Conservation (phyloP, 495 filamentous ascomycete genomes). For the Annulohypoxylon moriforme region DNA sequence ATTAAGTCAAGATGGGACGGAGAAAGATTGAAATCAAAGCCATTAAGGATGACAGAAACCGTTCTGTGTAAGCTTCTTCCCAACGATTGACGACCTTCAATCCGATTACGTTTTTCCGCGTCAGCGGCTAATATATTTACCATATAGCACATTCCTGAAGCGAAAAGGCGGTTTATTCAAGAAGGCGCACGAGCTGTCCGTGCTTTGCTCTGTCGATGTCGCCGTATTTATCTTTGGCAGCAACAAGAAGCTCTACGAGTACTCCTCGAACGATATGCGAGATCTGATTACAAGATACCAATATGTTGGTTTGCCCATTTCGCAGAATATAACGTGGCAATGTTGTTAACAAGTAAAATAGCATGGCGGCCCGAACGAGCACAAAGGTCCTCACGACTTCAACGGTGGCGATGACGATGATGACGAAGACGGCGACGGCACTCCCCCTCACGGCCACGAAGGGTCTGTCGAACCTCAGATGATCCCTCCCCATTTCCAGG, state of each 20-base stretch:
- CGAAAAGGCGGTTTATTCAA: constrained; percentile 99
- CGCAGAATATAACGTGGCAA: constrained; percentile 11
- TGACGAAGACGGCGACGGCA: constrained; percentile 87
- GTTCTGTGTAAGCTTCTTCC: constrained; percentile 85
- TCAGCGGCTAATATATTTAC: constrained; percentile 87
- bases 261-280: constrained; percentile 92
- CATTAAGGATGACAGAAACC: constrained; percentile 99
- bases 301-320: constrained; percentile 72
- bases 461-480: constrained; percentile 62
- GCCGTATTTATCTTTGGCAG: constrained; percentile 98
- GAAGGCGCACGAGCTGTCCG: constrained; percentile 98
- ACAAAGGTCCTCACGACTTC: constrained; percentile 96
- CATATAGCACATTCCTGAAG: constrained; percentile 91
- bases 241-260: constrained; percentile 98
- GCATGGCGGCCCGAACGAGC: constrained; percentile 93
- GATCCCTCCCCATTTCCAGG: constrained; percentile 81
- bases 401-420: constrained; percentile 84
- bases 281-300: constrained; percentile 87
- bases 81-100: constrained; percentile 8
- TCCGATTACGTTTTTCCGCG: constrained; percentile 59
- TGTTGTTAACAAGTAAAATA: constrained; percentile 57
- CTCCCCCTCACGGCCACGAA: constrained; percentile 69
- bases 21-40: constrained; percentile 98
- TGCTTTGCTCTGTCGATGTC: constrained; percentile 97
- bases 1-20: constrained; percentile 67